Conservation (phyloP, 163 green algal species). For the Chlorella variabilis region DNA sequence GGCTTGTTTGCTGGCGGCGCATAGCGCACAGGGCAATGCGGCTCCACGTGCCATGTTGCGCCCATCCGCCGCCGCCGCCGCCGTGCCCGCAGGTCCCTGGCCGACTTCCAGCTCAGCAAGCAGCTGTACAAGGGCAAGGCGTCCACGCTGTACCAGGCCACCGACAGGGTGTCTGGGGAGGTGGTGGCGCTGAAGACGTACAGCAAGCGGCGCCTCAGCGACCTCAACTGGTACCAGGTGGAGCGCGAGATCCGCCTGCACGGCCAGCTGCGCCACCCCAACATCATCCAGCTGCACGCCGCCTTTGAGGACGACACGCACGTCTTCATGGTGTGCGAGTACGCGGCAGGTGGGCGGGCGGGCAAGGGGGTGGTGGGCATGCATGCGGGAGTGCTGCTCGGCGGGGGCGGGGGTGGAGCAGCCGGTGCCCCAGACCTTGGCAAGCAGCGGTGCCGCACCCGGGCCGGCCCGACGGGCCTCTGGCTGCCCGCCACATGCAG, state of each 20-base stretch:
- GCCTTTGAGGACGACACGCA: slow-evolving; percentile 72
- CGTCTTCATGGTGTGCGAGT: slow-evolving; percentile 67
- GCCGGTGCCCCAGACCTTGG: too few relatives aligned
- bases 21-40: too few relatives aligned
- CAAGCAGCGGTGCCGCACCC: too few relatives aligned
- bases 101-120: slow-evolving; percentile 77
- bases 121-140: slow-evolving; percentile 84
- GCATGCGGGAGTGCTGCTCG: background rate
- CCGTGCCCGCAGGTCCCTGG: slow-evolving; percentile 50
- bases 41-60: too few relatives aligned
- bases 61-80: too few relatives aligned
- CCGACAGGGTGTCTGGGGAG: slow-evolving; percentile 53
- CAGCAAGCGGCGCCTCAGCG: slow-evolving; percentile 77
- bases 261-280: slow-evolving; percentile 67
- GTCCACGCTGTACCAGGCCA: slow-evolving; percentile 76
- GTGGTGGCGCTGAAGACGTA: slow-evolving; percentile 85
- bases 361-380: background rate
- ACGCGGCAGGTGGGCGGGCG: slow-evolving; percentile 68
- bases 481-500: too few relatives aligned
- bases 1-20: too few relatives aligned
- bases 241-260: slow-evolving; percentile 85
- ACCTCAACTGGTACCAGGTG: slow-evolving; percentile 82
- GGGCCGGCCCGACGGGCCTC: too few relatives aligned
- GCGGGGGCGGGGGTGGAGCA: background rate
- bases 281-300: slow-evolving; percentile 83